phyloP scores from a whole-genome alignment of 2,329 filamentous ascomycete genomes.

The Diaporthe helianthi region DNA sequence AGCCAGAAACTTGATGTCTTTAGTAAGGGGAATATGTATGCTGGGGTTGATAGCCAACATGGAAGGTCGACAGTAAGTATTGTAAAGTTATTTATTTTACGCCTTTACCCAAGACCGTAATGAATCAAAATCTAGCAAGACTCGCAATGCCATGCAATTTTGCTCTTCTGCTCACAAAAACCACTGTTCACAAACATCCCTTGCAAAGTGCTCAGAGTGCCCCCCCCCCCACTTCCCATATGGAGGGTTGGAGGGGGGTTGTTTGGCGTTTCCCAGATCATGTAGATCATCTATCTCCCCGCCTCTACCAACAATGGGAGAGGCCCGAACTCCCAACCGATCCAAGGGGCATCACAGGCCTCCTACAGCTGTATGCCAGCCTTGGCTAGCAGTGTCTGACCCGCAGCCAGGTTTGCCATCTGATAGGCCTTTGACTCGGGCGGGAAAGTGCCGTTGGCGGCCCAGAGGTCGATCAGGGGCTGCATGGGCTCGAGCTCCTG shows the following conservation, averaged over 20 bases:
- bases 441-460: conserved; percentile 77
- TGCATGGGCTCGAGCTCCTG: conserved; percentile 86
- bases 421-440: conserved; percentile 63
- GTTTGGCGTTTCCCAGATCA: not conserved
- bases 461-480: conserved; percentile 80
- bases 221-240: not conserved
- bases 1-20: not conserved
- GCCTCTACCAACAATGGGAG: not conserved
- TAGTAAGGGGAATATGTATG: no score
- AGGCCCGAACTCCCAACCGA: not conserved
- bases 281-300: not conserved
- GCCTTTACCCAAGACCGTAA: not conserved
- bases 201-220: not conserved
- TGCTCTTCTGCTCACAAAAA: not conserved
- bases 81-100: not conserved
- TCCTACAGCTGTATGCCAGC: conserved; percentile 37
- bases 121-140: not conserved
- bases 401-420: conserved; percentile 56
- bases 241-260: no score
- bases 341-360: not conserved
- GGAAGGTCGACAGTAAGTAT: not conserved
- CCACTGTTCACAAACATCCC: not conserved
- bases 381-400: conserved; percentile 48
- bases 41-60: not conserved
- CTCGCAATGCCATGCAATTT: conserved; percentile 19